Evolutionary conservation across 495 filamentous ascomycete species (phyloP).

Genomic region (Penicillium waksmanii): DNA sequence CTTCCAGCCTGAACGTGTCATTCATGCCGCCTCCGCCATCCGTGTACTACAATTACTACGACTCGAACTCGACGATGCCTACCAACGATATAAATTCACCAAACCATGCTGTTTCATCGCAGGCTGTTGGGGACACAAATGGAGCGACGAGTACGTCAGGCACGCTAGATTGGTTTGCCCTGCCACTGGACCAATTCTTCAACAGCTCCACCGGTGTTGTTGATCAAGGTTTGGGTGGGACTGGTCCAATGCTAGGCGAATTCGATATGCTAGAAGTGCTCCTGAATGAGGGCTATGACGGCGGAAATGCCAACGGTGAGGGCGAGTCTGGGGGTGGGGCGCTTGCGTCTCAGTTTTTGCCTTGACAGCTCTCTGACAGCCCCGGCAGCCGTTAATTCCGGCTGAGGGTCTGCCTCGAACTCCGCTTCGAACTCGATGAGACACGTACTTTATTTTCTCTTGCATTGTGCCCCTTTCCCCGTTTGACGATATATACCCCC

Average conservation of each 20-base stretch:
- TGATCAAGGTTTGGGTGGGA: constrained; percentile 53
- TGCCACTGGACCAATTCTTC: constrained; percentile 56
- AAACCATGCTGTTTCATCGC: constrained; percentile 35
- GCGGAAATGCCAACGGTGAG: constrained; percentile 34
- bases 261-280: constrained; percentile 55
- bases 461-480: background rate
- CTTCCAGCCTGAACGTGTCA: constrained; percentile 49
- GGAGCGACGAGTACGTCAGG: constrained; percentile 32
- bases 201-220: constrained; percentile 52
- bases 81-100: constrained; percentile 36
- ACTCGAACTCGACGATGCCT: constrained; percentile 40
- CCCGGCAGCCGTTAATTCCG: background rate
- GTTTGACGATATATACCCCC: constrained; percentile 26
- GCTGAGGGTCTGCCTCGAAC: background rate
- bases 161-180: constrained; percentile 49
- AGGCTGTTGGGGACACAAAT: constrained; percentile 34
- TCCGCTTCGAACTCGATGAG: constrained; percentile 8
- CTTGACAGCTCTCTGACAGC: constrained; percentile 9
- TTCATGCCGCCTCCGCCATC: constrained; percentile 56
- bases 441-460: constrained; percentile 13
- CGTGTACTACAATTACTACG: constrained; percentile 53
- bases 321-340: constrained; percentile 26
- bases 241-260: constrained; percentile 52
- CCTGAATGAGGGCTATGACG: constrained; percentile 51
- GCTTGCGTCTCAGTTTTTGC: constrained; percentile 27